These are phyloP conservation scores for Dryas drummondii DNA, from an alignment of 306 rosid genomes.

Conservation along the genomic window DNA sequence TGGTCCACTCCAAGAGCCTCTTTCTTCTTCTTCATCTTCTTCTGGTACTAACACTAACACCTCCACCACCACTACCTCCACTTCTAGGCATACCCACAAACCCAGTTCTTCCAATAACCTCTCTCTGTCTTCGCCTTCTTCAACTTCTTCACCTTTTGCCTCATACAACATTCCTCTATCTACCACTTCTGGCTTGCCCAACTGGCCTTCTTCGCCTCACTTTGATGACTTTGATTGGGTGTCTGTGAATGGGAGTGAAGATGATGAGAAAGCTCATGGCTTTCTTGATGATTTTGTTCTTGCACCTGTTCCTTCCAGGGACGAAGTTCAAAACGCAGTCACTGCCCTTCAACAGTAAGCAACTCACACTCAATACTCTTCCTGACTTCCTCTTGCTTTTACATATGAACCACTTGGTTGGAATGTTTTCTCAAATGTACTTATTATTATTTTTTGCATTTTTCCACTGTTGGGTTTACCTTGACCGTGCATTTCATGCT, in stretches of 20 bases:
- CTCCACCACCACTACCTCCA: slow-evolving; percentile 2
- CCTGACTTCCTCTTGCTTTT: neutral
- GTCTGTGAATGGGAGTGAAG: slow-evolving; percentile 31
- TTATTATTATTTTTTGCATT: neutral
- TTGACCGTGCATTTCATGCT: neutral
- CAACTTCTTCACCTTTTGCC: slow-evolving; percentile 26
- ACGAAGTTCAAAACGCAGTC: slow-evolving; percentile 50
- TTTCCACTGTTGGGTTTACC: neutral
- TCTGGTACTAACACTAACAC: slow-evolving; percentile 3
- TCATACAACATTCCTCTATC: slow-evolving; percentile 18
- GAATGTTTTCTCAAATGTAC: neutral
- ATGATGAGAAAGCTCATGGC: slow-evolving; percentile 16
- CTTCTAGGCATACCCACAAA: slow-evolving; percentile 33
- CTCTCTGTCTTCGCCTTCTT: slow-evolving; percentile 25
- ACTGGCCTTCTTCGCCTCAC: slow-evolving; percentile 25
- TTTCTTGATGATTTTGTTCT: slow-evolving; percentile 24
- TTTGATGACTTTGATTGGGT: slow-evolving; percentile 50
- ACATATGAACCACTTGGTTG: too few species aligned
- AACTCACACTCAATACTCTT: neutral
- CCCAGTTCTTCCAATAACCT: slow-evolving; percentile 22
- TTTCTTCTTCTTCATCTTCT: slow-evolving; percentile 26
- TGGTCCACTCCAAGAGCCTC: slow-evolving; percentile 29
- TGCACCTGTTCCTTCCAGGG: slow-evolving; percentile 48
- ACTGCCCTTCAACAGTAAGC: slow-evolving; percentile 50
- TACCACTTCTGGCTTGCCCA: slow-evolving; percentile 19